A percentile compares a stretch with the other conserved stretches of the same genome.
phyloP scores from a whole-genome alignment of 768 basidiomycete species.

The Termitomyces sp. region DNA sequence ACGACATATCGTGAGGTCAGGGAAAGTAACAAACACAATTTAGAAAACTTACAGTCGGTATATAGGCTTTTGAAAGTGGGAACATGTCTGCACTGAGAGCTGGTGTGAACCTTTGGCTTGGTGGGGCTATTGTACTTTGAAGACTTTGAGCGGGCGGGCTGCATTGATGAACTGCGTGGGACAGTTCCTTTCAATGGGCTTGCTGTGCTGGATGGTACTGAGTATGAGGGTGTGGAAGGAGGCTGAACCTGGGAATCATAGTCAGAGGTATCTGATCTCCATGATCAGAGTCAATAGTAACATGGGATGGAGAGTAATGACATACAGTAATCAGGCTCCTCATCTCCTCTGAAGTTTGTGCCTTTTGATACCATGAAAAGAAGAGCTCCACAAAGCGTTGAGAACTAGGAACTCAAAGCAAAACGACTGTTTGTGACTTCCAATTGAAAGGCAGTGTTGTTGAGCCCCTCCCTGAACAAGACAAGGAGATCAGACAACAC shows the following conservation, averaged over 20 bases:
- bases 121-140: neutral
- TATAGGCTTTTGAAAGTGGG: neutral
- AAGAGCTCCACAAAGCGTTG: no score
- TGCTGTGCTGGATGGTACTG: no score
- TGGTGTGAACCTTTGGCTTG: neutral
- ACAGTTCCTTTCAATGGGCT: neutral
- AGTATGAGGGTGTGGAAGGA: neutral
- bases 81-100: neutral
- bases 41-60: neutral
- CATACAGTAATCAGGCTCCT: no score
- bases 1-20: neutral
- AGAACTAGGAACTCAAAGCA: no score
- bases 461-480: neutral
- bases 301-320: no score
- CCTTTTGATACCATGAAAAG: no score
- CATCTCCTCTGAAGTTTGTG: no score
- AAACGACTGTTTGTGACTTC: no score
- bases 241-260: neutral
- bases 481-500: neutral
- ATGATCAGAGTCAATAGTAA: no score
- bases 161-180: neutral
- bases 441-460: no score
- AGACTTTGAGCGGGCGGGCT: no score
- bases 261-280: neutral
- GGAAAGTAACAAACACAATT: neutral